Evolutionary conservation across 2,329 filamentous ascomycete genomes (phyloP), one percentile per base, ranked within the genome.

Genomic region (Bipolaris oryzae): DNA sequence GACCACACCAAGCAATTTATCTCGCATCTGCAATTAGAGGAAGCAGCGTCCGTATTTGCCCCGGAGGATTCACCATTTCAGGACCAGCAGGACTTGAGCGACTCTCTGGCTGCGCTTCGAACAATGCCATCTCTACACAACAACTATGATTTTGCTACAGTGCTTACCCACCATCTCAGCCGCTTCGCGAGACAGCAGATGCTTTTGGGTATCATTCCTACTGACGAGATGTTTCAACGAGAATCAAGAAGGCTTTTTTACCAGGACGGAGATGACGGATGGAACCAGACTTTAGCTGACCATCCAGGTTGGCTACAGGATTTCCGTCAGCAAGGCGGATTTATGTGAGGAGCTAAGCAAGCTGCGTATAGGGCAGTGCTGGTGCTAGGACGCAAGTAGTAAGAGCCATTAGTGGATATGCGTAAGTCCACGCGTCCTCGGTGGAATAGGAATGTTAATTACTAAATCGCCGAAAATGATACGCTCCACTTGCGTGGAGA

Each of bases 181-280:
- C 72, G 68, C 18, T 80, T 74, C 56, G 78, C 77, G 15, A 74
- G 76, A 58, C 72, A 76, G 59, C 71, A 74, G 16, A 70, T 71
- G 57, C 45, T 61, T 21, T 35, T 68, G 33, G 77, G 77, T 18
- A 53, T 78, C 4, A 67, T 77, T 15, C 72, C 79, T 7, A 80
- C 79, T 1, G 80, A 82, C 56, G 79, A 81, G 38, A 80, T 81
- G 77, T 75, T 82, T 31, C 80, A 82, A 61, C 64, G 63, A 4
- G 75, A 81, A 50, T 77, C 80, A 6, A 67, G 80, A 33, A 67
- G 71, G 18, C 71, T 82, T n/a, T 47, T 81, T 2, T 82, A 79
- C 53, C 76, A 79, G 7, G 72, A 73, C 23, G 72, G 68, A 4
- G 78, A 81, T 28, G 80, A 82, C 50, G 61, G 69, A 5, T 82